Conservation (phyloP, 2,329 filamentous ascomycete genomes). For the Aureobasidium mangrovei region DNA sequence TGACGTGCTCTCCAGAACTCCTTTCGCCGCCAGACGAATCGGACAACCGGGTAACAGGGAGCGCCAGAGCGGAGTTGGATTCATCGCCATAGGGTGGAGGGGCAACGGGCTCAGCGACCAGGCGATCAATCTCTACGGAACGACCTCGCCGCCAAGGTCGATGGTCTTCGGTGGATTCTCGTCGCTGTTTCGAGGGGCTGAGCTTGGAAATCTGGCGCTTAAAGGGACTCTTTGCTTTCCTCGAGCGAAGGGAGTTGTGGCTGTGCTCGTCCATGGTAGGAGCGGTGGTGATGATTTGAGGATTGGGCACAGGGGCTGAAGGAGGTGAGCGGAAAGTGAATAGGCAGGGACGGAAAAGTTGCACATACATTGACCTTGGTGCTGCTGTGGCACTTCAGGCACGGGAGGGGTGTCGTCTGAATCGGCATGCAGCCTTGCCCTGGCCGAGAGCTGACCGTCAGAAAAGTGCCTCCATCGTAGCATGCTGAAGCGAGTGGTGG, state of each 20-base stretch:
- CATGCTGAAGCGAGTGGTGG: constrained; percentile 51
- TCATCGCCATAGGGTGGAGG: constrained; percentile 56
- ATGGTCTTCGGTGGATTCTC: constrained; percentile 25
- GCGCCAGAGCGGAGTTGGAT: constrained; percentile 51
- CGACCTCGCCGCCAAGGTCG: constrained; percentile 9
- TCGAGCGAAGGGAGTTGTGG: constrained; percentile 20
- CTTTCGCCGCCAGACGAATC: constrained; percentile 88
- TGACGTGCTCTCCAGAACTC: constrained; percentile 50
- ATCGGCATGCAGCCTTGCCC: constrained; percentile 59
- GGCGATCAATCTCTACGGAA: constrained; percentile 8
- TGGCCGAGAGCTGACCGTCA: constrained; percentile 74
- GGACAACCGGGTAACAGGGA: constrained; percentile 58
- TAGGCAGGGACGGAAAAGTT: constrained; percentile 17
- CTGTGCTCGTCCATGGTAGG: constrained; percentile 53
- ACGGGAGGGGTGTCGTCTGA: constrained; percentile 45
- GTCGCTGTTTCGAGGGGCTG: constrained; percentile 13
- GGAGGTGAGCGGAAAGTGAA: constrained; percentile 1
- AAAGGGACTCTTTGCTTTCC: constrained; percentile 16
- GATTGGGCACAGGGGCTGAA: constrained; percentile 29
- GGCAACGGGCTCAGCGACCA: constrained; percentile 20
- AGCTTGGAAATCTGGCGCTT: constrained; percentile 29
- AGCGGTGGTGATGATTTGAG: constrained; percentile 81
- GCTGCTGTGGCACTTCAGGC: constrained; percentile 31
- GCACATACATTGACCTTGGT: constrained; percentile 16
- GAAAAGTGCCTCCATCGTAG: constrained; percentile 86